Percentiles rank a stretch among this genome's conserved stretches.
Conservation (phyloP, 352 stramenopile species). For the Globisporangium parvum region DNA sequence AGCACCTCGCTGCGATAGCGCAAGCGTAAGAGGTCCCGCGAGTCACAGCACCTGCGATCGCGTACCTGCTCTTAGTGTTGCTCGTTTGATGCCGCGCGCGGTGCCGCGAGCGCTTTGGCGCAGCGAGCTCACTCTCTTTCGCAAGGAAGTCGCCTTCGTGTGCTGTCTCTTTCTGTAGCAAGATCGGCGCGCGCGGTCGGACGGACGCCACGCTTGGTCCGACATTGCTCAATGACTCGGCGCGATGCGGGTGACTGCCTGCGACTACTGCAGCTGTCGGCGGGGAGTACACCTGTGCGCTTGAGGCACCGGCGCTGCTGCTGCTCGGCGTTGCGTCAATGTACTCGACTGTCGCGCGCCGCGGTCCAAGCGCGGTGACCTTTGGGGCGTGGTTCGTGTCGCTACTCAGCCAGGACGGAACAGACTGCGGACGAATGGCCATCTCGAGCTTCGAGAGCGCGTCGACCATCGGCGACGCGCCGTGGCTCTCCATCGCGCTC, state of each 20-base stretch:
- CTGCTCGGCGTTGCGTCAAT: conserved; percentile 22
- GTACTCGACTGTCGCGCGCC: conserved; percentile 44
- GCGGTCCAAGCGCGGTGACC: conserved; percentile 43
- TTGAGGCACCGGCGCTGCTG: not conserved
- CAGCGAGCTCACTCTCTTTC: conserved; percentile 26
- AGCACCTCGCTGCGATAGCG: not conserved
- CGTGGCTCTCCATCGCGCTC: conserved; percentile 9
- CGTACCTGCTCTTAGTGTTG: conserved; percentile 27
- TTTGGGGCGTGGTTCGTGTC: conserved; percentile 66
- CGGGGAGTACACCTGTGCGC: not conserved
- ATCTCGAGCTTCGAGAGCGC: conserved; percentile 65
- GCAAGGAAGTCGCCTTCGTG: conserved; percentile 37
- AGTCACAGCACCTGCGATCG: no score
- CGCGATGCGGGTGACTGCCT: not conserved
- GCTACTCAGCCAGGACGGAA: conserved; percentile 68
- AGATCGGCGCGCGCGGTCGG: conserved; percentile 51
- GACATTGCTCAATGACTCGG: not conserved
- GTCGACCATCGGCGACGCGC: conserved; percentile 38
- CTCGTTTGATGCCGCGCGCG: conserved; percentile 21
- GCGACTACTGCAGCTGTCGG: not conserved
- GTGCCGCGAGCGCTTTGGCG: conserved; percentile 41
- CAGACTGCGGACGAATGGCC: conserved; percentile 59
- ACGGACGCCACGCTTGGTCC: conserved; percentile 22
- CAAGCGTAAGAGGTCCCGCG: not conserved
- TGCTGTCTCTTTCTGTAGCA: conserved; percentile 37